Evolutionary conservation across 2,329 filamentous ascomycete genomes (phyloP), one percentile per base, ranked within the genome.

Genomic region (Penicillium sp.): DNA sequence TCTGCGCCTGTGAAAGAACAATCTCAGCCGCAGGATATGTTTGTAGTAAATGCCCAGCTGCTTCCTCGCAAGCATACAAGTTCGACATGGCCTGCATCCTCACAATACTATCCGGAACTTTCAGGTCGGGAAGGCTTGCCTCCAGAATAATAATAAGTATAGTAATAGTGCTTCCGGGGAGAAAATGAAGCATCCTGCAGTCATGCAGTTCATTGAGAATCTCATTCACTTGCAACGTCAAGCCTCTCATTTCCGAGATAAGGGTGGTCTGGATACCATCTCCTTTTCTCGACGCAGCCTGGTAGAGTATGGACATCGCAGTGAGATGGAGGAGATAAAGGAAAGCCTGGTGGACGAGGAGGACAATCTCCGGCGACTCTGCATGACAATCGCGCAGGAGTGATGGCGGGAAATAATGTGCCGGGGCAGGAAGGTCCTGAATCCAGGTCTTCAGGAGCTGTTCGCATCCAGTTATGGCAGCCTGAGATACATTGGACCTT

Each of bases 11-110:
- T 3, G 49, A 52, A 21, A 52, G 41, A 33, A 52, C 49, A 43
- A 52, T 49, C 17, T 52, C 35, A 9, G 49, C 49, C 10, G 49
- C 49, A n/a, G 49, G 49, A 41, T 52, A 52, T 13, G 49, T 52
- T 42, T 52, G 45, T 29, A 49, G 17, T 31, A 52, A 22, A 21
- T 40, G 28, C 1, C 40, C 42, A 24, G 49, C 49, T 4, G 45
- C 40, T 43, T 52, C 41, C 34, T 52, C 45, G 10, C 49, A 48
- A 6, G 41, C 29, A 7, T 49, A 49, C 10, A 52, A 29, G 32
- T 47, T 50, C 17, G 43, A 50, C 48, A 50, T 50, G 2, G 48
- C 48, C 29, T 50, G 48, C 37, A 31, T 40, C 15, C 48, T 40
- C 37, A 50, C 48, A n/a, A 50, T 26, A 12, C 37, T 26, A 29